A percentile compares a stretch with the other conserved stretches of the same genome.
phyloP scores from a whole-genome alignment of 2,329 filamentous ascomycete species.

The Scytalidium sp. region DNA sequence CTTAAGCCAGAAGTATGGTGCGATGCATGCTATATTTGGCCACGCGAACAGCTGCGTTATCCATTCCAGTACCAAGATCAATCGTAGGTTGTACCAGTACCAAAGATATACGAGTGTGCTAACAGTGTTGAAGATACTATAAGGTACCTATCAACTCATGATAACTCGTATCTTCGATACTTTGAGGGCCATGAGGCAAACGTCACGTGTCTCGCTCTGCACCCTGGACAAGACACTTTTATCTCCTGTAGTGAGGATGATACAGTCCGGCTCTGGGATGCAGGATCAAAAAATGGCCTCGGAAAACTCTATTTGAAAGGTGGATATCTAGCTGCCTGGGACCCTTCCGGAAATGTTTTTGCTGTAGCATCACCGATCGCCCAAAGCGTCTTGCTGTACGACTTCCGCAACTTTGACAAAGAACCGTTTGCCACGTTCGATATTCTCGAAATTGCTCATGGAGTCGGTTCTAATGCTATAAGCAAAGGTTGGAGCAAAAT shows the following conservation, averaged over 20 bases:
- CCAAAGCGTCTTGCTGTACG: constrained; percentile 82
- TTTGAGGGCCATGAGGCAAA: constrained; percentile 85
- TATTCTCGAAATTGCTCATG: constrained; percentile 53
- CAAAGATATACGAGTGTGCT: constrained; percentile 1
- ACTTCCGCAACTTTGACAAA: constrained; percentile 90
- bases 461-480: constrained; percentile 42
- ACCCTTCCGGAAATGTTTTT: constrained; percentile 89
- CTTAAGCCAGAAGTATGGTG: constrained; percentile 95
- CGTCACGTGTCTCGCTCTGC: constrained; percentile 81
- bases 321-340: constrained; percentile 82
- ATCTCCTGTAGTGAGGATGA: constrained; percentile 89
- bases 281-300: constrained; percentile 70
- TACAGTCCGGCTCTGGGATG: constrained; percentile 86
- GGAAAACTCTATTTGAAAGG: constrained; percentile 78
- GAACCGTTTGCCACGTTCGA: constrained; percentile 86
- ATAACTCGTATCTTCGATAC: constrained; percentile 95
- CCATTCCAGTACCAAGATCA: constrained; percentile 93
- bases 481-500: constrained; percentile 81
- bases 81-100: constrained; percentile 52
- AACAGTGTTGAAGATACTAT: constrained; percentile 60
- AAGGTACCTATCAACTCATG: constrained; percentile 84
- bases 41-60: constrained; percentile 84
- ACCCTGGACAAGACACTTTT: constrained; percentile 85
- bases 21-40: constrained; percentile 90
- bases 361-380: constrained; percentile 81